Base-by-base conservation (phyloP, 2,329 filamentous ascomycete genomes). In the Beauveria caledonica region DNA sequence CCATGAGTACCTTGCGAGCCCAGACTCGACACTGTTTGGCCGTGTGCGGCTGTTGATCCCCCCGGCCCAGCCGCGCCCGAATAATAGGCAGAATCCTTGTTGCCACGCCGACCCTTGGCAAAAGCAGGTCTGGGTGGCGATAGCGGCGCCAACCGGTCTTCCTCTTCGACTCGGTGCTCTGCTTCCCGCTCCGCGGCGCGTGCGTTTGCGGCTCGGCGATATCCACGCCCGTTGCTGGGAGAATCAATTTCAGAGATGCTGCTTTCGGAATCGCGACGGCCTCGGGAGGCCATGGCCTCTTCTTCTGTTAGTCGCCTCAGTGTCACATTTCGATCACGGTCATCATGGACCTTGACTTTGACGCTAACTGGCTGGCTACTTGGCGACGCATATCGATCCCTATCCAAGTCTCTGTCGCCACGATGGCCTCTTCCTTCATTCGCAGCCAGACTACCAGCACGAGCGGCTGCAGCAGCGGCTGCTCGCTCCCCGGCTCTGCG, bases 71-170 rank as follows among this genome's bases (percentile, higher is more conserved):
- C 72, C 62, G 74, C 72, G 29, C 60, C 81, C 3, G 82, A 84
- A 67, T 84, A 86, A 66, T 86, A 86, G 9, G 82, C 81, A 49
- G 82, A 84, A 67, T 87, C 84, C 66, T 86, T 86, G 2, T 71
- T 15, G 13, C 27, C 74, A 66, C 77, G 76, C 62, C 75, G 74
- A 0, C 77, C 77, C 46, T 76, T 78, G 5, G 82, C 80, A 66
- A 83, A 85, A 6, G 81, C 76, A 10, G 84, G 81, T 60, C 80
- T 78, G 0, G 84, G 83, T 2, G 83, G 83, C 11, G 78, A 78
- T 2, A 85, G 68, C 5, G 79, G 75, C 8, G 71, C 71, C n/a
- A 78, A 67, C n/a, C 68, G 66, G 19, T 72, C 68, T 45, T 71
- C 67, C 21, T 69, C 71, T 49, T 80, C 79, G 0, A 71, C 72